Percentiles rank a stretch among this genome's conserved stretches.
Conservation (phyloP, 1,284 basidiomycete genomes). For the Hypsizygus ulmarius region DNA sequence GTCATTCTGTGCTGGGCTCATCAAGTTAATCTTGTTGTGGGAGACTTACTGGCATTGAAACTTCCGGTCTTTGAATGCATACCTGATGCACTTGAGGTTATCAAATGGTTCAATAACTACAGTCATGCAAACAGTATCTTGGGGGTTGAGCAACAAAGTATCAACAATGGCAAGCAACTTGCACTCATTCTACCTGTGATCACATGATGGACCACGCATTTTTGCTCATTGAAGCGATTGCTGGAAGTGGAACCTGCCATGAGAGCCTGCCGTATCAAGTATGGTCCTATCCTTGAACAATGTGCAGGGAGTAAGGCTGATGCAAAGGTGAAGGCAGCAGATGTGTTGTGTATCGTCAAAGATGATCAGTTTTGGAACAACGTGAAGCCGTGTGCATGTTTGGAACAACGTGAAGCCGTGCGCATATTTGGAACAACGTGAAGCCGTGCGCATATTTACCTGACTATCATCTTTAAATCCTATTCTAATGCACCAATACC, state of each 20-base stretch:
- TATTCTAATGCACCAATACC: not conserved
- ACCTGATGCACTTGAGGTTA: conserved; percentile 16
- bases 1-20: conserved; percentile 34
- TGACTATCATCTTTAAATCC: not conserved
- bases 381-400: conserved; percentile 6
- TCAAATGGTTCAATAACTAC: conserved; percentile 31
- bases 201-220: conserved; percentile 18
- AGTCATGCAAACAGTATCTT: conserved; percentile 21
- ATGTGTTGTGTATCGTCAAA: not conserved
- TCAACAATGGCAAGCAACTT: conserved; percentile 1
- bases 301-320: not conserved
- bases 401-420: not conserved
- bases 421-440: conserved; percentile 5
- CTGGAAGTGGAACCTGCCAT: conserved; percentile 4
- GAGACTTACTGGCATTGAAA: conserved; percentile 28
- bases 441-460: conserved; percentile 5
- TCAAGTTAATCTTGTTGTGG: conserved; percentile 33
- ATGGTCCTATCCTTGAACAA: not conserved
- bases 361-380: conserved; percentile 4
- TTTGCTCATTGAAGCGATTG: conserved; percentile 12
- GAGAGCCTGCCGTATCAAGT: conserved; percentile 1
- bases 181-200: conserved; percentile 14
- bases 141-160: conserved; percentile 12
- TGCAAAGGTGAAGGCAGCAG: conserved; percentile 1
- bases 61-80: conserved; percentile 21